Evolutionary conservation across 2,329 filamentous ascomycete species (phyloP), one percentile per base, ranked within the genome.

Genomic region (Aspergillus pseudoglaucus): DNA sequence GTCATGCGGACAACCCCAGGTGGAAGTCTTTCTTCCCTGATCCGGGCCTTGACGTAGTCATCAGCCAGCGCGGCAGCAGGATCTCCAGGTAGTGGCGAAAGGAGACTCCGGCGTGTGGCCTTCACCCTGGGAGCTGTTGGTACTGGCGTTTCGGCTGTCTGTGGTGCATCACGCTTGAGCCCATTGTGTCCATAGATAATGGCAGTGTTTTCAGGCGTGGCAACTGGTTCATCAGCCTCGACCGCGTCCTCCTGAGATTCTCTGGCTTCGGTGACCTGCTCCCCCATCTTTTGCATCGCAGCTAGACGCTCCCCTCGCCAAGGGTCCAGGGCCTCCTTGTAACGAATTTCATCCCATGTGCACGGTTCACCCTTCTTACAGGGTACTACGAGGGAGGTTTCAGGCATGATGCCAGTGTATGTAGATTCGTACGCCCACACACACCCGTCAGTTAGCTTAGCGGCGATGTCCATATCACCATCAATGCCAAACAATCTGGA

Each of bases 381-480:
- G 4, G 76, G 71, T 14, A 78, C 59, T 39, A 82, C 66, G 30
- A 74, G 65, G 55, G 80, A 81, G 42, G 70, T 63, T 59, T 84
- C 81, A 1, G 81, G 79, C 80, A 84, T 84, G 49, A 84, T 76
- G 4, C 80, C 80, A 2, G 76, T 69, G 1, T 75, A 74, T 4
- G 77, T 76, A 8, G 73, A 68, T 53, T 76, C 73, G 61, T 84
- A 83, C 1, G 79, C 75, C 79, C 80, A 84, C n/a, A 83, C 75
- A 58, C 81, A 84, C 3, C 77, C 77, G 47, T 83, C 75, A 0
- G 79, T 78, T 41, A 84, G 67, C 56, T 80, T 78, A 39, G 72
- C 68, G 9, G 78, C 81, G 45, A 82, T 74, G 1, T 73, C 67
- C 51, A 83, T 66, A 54, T 84, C 79, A 14, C 67, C 65, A 2